Base-by-base conservation (phyloP, 2,329 filamentous ascomycete genomes). In the Fusarium odoratissimum region DNA sequence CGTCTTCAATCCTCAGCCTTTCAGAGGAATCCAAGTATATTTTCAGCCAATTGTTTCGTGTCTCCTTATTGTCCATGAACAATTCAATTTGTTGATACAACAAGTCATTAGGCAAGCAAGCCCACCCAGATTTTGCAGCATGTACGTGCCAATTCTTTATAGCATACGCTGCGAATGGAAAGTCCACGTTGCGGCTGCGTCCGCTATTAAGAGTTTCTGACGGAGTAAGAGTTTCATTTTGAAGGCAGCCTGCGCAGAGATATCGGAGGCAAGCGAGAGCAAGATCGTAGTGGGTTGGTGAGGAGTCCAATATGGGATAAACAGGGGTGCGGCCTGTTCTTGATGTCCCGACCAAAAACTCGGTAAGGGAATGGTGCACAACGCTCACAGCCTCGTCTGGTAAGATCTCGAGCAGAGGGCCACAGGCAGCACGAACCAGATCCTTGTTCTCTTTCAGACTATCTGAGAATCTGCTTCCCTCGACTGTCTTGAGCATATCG, bases 311-410 rank as follows among this genome's bases (percentile, higher is more conserved):
- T 25, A 68, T 28, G 11, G 73, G 73, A 42, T 72, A 75, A 16
- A 30, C 48, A 8, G 40, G 17, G 28, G 38, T 37, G 2, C 48
- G 30, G 9, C 19, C 30, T 16, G 60, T 61, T 30, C 71, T 60
- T 9, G 66, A 64, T 16, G 45, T 33, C 11, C 71, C 73, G 17
- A 55, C 46, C 28, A 75, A 45, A 33, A 72, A 75, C 45, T 75
- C 71, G 3, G 73, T 74, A 11, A 75, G 59, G 14, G 73, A 75
- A 59, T 75, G 71, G n/a, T 75, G 73, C 30, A 75, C 60, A 10
- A 75, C 63, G 9, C 62, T 67, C 21, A 75, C 71, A 12, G 73
- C 60, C 51, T 75, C 73, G 14, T 75, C 73, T 6, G 71, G 41
- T 6, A 75, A 31, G 35, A 72, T 62, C 58, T 75, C 73, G 12